Conservation (phyloP, 371 early-diverging fungal species). For the Amoeboaphelidium protococcarum region DNA sequence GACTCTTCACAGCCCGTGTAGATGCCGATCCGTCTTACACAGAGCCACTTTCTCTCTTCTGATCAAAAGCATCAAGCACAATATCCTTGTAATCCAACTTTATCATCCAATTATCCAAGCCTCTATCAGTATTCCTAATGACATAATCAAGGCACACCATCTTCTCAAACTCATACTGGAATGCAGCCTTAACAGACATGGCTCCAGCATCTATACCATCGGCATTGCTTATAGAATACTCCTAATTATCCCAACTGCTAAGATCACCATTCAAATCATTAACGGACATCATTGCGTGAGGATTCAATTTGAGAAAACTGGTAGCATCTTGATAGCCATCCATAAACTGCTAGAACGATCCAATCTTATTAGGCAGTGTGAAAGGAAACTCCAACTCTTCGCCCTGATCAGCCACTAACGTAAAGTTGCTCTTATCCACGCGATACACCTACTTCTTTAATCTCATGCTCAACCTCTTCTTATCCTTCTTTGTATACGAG, state of each 20-base stretch:
- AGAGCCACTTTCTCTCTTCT: no score
- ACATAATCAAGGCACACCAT: constrained; percentile 61
- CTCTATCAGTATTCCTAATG: constrained; percentile 65
- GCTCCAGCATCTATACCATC: no score
- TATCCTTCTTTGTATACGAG: constrained; percentile 26
- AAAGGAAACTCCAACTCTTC: constrained; percentile 6
- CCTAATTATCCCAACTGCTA: no score
- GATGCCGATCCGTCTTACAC: no score
- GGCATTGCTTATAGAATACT: no score
- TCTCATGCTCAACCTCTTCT: neutral
- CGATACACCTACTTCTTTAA: neutral
- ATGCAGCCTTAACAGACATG: constrained; percentile 15
- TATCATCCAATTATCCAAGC: constrained; percentile 78
- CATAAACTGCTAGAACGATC: constrained; percentile 61
- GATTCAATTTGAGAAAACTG: constrained; percentile 36
- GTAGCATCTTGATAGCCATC: constrained; percentile 53
- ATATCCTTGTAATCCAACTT: neutral
- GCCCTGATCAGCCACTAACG: no score
- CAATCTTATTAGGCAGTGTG: constrained; percentile 43
- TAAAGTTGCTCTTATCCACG: no score
- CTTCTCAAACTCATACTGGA: constrained; percentile 51
- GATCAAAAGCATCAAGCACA: no score
- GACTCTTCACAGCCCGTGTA: no score
- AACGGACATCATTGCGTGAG: constrained; percentile 8
- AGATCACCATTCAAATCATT: neutral